Conservation (phyloP, 2,329 filamentous ascomycete genomes). For the Arachnomyces sp. region DNA sequence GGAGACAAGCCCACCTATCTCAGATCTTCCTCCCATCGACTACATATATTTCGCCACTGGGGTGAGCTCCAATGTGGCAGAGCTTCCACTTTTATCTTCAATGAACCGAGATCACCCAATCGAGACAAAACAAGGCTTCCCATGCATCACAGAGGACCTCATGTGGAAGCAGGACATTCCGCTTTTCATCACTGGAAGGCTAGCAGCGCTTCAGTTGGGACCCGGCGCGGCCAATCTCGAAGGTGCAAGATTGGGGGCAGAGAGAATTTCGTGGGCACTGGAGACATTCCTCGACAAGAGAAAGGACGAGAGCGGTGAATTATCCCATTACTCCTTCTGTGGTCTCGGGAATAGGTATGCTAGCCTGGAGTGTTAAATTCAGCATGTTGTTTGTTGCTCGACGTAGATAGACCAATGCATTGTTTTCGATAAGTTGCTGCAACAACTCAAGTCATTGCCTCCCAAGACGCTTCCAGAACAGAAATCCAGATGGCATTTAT, state of each 20-base stretch:
- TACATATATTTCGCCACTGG: constrained; percentile 73
- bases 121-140: constrained; percentile 55
- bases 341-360: constrained; percentile 34
- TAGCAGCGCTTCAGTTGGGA: constrained; percentile 60
- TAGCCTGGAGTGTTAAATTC: too few species aligned
- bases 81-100: constrained; percentile 52
- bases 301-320: constrained; percentile 14
- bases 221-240: constrained; percentile 67
- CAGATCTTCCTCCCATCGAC: constrained; percentile 45
- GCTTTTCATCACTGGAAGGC: constrained; percentile 59
- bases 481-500: too few species aligned
- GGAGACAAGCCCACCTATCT: constrained; percentile 45
- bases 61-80: constrained; percentile 53
- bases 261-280: constrained; percentile 63
- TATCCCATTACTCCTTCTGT: constrained; percentile 29
- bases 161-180: constrained; percentile 68
- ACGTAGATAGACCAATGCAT: too few species aligned
- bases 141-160: constrained; percentile 66
- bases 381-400: too few species aligned
- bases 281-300: constrained; percentile 46
- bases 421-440: too few species aligned
- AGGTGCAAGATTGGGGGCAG: constrained; percentile 63
- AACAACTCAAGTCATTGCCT: too few species aligned
- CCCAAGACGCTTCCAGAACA: too few species aligned
- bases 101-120: constrained; percentile 56